Evolutionary conservation across 257 asterid genomes (phyloP), one percentile per base, ranked within the genome.

Genomic region (Marsdenia floribunda): DNA sequence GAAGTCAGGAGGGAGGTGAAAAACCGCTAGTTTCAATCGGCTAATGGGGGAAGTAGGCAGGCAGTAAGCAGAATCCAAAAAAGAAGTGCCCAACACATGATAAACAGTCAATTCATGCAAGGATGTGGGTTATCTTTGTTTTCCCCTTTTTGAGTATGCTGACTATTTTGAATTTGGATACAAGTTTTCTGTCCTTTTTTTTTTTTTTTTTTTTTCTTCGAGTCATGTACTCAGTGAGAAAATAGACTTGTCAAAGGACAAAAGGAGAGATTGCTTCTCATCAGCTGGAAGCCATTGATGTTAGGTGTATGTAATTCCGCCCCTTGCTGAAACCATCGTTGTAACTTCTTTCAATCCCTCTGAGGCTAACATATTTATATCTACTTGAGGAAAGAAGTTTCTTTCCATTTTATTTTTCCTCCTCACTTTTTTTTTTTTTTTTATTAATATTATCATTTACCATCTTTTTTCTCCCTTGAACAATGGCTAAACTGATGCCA

Each of bases 41-140:
- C 42, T 29, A 29, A 29, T 7, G 11, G 44, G 44, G 18, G 44
- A 40, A 61, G 68, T 26, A 26, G 67, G 19, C 67, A 29, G 67
- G 19, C 67, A 29, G 67, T 24, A 63, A 29, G 46, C 70, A 75
- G 60, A 55, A 44, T 57, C 19, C 42, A 44, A 29, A 29, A 52
- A 18, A 33, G 49, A 65, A 65, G 50, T 8, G 53, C 59, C 35
- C 47, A 64, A 13, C 72, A 46, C 52, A 64, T 6, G 42, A 68
- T 64, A 67, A 49, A 73, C 47, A 29, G 64, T 60, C 74, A 60
- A 59, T 18, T 47, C 66, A 49, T 33, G 18, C 19, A 58, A 68
- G 10, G 35, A 46, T 75, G 74, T 67, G 58, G 38, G 37, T 24
- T 52, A 42, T 38, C 59, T 67, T 55, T 75, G 63, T 75, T 60